Conservation (phyloP, 257 asterid genomes). For the Solanum dulcamara region DNA sequence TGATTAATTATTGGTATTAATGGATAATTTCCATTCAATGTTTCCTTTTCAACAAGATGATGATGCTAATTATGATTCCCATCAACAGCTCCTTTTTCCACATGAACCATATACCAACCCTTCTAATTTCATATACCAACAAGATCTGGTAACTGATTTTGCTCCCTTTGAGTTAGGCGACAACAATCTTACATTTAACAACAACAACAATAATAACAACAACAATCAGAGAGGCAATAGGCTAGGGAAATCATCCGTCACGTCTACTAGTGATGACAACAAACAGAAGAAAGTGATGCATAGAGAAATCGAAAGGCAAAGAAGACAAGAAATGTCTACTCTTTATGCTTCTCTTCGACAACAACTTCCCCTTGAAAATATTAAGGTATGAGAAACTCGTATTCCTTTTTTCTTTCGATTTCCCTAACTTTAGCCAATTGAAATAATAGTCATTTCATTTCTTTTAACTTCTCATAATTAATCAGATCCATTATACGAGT, state of each 20-base stretch:
- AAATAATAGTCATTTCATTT: too few relatives aligned
- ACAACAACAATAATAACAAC: not conserved
- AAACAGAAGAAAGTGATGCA: slow-evolving; percentile 24
- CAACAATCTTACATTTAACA: not conserved
- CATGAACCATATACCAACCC: not conserved
- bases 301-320: slow-evolving; percentile 38
- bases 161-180: not conserved
- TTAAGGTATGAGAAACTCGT: slow-evolving; percentile 27
- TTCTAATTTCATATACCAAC: not conserved
- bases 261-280: not conserved
- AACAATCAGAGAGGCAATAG: not conserved
- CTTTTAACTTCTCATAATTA: too few relatives aligned
- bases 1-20: not conserved
- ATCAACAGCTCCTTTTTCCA: not conserved
- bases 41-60: not conserved
- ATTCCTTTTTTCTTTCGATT: not conserved
- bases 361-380: slow-evolving; percentile 37
- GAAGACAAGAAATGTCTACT: slow-evolving; percentile 48
- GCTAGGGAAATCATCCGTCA: not conserved
- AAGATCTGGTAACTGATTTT: not conserved
- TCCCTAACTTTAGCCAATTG: not conserved
- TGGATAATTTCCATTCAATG: slow-evolving; percentile 3
- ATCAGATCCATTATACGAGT: not conserved
- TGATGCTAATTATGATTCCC: not conserved
- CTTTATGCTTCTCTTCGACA: slow-evolving; percentile 40